A percentile compares a stretch with the other conserved stretches of the same genome.
These are phyloP conservation scores for Fusarium heterosporum DNA, from an alignment of 2,329 filamentous ascomycete species.

Conservation along the genomic window DNA sequence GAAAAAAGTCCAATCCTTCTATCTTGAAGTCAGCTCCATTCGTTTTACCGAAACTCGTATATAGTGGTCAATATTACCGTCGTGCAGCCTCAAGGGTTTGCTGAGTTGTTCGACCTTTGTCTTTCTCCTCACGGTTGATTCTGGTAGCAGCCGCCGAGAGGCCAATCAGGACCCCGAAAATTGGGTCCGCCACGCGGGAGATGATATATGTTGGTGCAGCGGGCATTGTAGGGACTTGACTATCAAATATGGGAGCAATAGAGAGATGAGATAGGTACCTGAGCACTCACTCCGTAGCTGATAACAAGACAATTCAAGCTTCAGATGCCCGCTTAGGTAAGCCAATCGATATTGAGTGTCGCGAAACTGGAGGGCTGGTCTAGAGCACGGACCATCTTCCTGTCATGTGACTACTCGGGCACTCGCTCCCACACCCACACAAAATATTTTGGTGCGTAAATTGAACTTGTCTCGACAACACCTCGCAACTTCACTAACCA, in stretches of 20 bases:
- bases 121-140: slow-evolving; percentile 71
- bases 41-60: neutral
- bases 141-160: slow-evolving; percentile 66
- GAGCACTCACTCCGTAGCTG: neutral
- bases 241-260: slow-evolving; percentile 10
- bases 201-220: slow-evolving; percentile 68
- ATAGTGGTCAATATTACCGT: slow-evolving; percentile 48
- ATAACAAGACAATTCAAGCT: neutral
- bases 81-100: slow-evolving; percentile 63
- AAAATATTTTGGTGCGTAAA: slow-evolving; percentile 52
- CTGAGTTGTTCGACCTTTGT: slow-evolving; percentile 64
- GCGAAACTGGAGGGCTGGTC: slow-evolving; percentile 3
- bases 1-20: slow-evolving; percentile 50
- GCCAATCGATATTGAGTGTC: neutral
- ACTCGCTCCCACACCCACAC: slow-evolving; percentile 58
- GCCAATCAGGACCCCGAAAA: slow-evolving; percentile 69
- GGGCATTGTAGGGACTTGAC: slow-evolving; percentile 56
- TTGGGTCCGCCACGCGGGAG: slow-evolving; percentile 67
- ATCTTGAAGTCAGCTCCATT: slow-evolving; percentile 9
- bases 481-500: slow-evolving; percentile 49
- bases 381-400: slow-evolving; percentile 34
- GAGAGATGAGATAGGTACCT: slow-evolving; percentile 6
- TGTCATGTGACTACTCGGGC: slow-evolving; percentile 54
- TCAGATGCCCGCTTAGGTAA: neutral
- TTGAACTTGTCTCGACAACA: slow-evolving; percentile 48